Evolutionary conservation across 495 filamentous ascomycete species (phyloP).

Genomic region (Trichoderma gamsii): DNA sequence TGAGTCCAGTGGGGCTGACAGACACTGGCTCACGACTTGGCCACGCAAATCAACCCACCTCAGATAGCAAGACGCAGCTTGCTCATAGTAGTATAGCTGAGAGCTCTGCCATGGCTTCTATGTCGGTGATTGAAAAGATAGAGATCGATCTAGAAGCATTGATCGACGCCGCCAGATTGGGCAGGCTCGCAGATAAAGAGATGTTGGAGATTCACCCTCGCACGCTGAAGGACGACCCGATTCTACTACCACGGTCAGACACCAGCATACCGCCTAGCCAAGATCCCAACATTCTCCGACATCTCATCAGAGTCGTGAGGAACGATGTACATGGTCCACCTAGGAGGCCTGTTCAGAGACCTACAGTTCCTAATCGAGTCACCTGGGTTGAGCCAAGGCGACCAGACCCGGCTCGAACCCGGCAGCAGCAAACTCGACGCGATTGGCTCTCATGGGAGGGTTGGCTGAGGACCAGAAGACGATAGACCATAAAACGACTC

Average conservation of each 20-base stretch:
- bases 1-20: neutral
- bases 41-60: neutral
- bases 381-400: neutral
- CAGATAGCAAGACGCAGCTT: neutral
- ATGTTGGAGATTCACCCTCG: constrained; percentile 6
- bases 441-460: constrained; percentile 7
- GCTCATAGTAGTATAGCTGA: neutral
- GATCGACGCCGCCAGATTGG: neutral
- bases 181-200: neutral
- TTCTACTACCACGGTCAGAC: neutral
- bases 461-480: neutral
- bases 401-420: neutral
- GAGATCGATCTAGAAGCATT: neutral
- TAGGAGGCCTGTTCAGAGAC: neutral
- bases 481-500: neutral
- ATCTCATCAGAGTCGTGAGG: neutral
- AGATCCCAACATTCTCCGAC: neutral
- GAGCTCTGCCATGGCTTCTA: neutral
- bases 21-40: neutral
- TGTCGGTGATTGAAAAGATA: neutral
- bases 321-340: neutral
- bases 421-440: neutral
- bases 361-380: neutral
- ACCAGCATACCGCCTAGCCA: neutral
- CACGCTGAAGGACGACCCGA: constrained; percentile 5